phyloP scores from a whole-genome alignment of 1,139 yeast genomes.

The Blastobotrys indianensis region DNA sequence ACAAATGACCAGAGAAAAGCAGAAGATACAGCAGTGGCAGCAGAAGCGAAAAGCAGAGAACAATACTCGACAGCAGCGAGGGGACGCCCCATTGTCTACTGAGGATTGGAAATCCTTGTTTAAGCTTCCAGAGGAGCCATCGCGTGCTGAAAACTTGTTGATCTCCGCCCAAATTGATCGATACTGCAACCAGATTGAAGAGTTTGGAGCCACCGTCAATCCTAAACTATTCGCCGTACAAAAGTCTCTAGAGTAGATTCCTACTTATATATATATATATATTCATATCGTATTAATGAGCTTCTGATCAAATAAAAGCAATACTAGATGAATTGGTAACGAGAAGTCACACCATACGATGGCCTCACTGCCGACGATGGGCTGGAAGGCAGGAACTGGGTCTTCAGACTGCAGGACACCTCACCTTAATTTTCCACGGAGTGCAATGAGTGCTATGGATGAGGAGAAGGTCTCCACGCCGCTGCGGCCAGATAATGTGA shows the following conservation, averaged over 20 bases:
- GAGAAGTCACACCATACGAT: background rate
- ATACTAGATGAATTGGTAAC: too few relatives aligned
- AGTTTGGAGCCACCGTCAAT: constrained; percentile 53
- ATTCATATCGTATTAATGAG: background rate
- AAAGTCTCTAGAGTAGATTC: constrained; percentile 9
- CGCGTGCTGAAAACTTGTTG: constrained; percentile 67
- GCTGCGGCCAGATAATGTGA: constrained; percentile 19
- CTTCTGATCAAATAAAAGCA: background rate
- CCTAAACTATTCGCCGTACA: constrained; percentile 44
- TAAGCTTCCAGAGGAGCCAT: constrained; percentile 70
- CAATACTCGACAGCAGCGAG: constrained; percentile 48
- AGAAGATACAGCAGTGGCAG: constrained; percentile 71
- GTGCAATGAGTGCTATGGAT: background rate
- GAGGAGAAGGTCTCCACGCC: constrained; percentile 12
- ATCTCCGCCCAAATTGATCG: constrained; percentile 64
- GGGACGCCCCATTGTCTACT: constrained; percentile 47
- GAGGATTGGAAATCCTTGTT: constrained; percentile 66
- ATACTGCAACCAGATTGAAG: constrained; percentile 62
- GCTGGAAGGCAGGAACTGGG: background rate
- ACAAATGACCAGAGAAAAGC: constrained; percentile 63
- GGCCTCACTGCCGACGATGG: background rate
- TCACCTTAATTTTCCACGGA: background rate
- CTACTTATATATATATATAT: background rate
- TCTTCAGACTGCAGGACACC: background rate
- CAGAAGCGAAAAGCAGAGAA: constrained; percentile 66